phyloP scores from a whole-genome alignment of 139 green algal species.

The Mesotaenium endlicherianum region DNA sequence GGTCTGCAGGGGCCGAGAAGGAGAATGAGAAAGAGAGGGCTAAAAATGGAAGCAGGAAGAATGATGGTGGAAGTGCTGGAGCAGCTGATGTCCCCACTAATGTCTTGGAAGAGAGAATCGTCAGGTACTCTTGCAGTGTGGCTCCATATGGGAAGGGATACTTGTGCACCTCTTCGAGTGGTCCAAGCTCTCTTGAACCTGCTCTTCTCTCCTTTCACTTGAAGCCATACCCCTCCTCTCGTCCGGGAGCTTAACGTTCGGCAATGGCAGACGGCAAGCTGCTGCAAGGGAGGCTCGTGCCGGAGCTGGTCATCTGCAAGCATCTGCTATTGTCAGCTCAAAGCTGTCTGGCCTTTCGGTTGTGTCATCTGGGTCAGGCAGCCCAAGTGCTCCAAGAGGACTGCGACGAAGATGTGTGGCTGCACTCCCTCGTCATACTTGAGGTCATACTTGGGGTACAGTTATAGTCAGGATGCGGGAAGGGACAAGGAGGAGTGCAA shows the following conservation, averaged over 20 bases:
- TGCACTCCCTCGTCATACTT: too few relatives aligned
- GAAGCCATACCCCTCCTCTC: neutral
- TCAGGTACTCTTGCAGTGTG: neutral
- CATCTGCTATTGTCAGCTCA: neutral
- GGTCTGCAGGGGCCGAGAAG: neutral
- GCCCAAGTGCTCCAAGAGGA: too few relatives aligned
- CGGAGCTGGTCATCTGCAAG: neutral
- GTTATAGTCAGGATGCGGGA: too few relatives aligned
- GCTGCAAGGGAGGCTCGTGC: neutral
- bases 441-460: too few relatives aligned
- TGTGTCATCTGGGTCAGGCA: neutral
- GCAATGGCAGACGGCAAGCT: neutral
- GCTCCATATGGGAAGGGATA: too few relatives aligned
- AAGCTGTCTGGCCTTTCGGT: neutral
- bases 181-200: neutral
- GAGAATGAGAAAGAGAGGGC: neutral
- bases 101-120: neutral
- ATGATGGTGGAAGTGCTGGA: neutral
- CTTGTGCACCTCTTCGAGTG: neutral
- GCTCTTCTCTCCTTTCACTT: neutral
- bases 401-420: too few relatives aligned
- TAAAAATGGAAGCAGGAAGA: neutral
- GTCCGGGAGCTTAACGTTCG: neutral
- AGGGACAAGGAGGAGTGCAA: neutral
- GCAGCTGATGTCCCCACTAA: neutral